phyloP scores from a whole-genome alignment of 345 rosid genomes.

The Carallia pectinifolia region DNA sequence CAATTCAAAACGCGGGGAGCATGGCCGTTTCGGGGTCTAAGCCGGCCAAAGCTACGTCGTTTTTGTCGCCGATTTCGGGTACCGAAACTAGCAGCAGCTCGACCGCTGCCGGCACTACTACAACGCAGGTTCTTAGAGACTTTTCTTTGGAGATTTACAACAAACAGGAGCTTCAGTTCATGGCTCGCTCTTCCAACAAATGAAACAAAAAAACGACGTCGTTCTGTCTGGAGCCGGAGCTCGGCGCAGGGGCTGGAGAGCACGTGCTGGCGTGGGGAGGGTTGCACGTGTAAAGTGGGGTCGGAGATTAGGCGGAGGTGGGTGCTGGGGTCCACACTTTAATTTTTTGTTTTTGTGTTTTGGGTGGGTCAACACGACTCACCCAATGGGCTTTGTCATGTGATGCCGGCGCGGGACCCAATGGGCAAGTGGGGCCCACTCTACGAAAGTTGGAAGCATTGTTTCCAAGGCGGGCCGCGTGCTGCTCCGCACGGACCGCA shows the following conservation, averaged over 20 bases:
- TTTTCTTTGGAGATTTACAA: slow-evolving; percentile 75
- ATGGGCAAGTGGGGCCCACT: slow-evolving; percentile 12
- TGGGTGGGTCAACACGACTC: slow-evolving; percentile 51
- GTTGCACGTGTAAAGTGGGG: slow-evolving; percentile 66
- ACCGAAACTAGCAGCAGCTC: slow-evolving; percentile 28
- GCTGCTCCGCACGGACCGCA: slow-evolving; percentile 41
- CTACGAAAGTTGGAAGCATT: slow-evolving; percentile 25
- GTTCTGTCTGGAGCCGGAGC: too few species aligned
- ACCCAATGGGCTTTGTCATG: slow-evolving; percentile 26
- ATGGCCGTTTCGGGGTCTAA: slow-evolving; percentile 32
- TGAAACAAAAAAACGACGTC: background rate
- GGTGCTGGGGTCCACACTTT: slow-evolving; percentile 37
- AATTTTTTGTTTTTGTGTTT: too few species aligned
- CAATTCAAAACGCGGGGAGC: slow-evolving; percentile 45
- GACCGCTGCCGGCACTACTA: slow-evolving; percentile 3
- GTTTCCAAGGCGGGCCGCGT: slow-evolving; percentile 48
- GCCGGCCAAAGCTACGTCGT: slow-evolving; percentile 32
- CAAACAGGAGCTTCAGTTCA: slow-evolving; percentile 65
- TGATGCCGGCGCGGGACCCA: slow-evolving; percentile 41
- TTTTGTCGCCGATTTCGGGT: slow-evolving; percentile 55
- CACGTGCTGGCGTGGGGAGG: slow-evolving; percentile 65
- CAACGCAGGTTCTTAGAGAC: slow-evolving; percentile 64
- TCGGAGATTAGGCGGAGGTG: slow-evolving; percentile 25
- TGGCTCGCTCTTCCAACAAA: slow-evolving; percentile 55
- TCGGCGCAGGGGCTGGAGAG: slow-evolving; percentile 3